phyloP scores from a whole-genome alignment of 73 alveolate genomes.

The Paramecium caudatum region DNA sequence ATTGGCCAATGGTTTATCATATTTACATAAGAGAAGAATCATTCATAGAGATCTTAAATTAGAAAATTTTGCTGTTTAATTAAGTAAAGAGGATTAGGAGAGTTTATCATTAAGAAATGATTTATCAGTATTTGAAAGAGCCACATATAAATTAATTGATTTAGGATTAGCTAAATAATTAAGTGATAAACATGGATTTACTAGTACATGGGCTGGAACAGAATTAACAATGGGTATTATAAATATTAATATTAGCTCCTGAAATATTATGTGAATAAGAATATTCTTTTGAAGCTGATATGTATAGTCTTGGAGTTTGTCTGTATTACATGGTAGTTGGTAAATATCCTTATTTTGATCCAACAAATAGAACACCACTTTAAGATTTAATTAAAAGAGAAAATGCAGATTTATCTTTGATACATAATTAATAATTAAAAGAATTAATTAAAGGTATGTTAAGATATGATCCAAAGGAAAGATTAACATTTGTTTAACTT shows the following conservation, averaged over 20 bases:
- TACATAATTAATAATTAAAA: not conserved
- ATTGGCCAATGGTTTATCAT: constrained; percentile 26
- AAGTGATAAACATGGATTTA: not conserved
- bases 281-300: constrained; percentile 32
- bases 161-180: constrained; percentile 59
- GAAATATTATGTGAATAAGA: constrained; percentile 5
- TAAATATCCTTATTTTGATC: constrained; percentile 24
- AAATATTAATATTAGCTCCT: constrained; percentile 8
- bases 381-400: not conserved
- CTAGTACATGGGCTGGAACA: constrained; percentile 68
- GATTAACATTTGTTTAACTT: not conserved
- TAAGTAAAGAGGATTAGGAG: not conserved
- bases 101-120: not conserved
- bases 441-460: not conserved
- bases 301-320: constrained; percentile 63
- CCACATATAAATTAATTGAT: constrained; percentile 46
- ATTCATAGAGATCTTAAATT: constrained; percentile 54
- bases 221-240: constrained; percentile 53
- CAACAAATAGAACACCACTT: not conserved
- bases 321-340: not conserved
- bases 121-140: constrained; percentile 27
- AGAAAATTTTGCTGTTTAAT: constrained; percentile 52
- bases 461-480: constrained; percentile 38
- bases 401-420: not conserved
- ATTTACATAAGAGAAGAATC: constrained; percentile 14